Conservation (phyloP, 768 basidiomycete species). For the Fomitopsis pulvina region DNA sequence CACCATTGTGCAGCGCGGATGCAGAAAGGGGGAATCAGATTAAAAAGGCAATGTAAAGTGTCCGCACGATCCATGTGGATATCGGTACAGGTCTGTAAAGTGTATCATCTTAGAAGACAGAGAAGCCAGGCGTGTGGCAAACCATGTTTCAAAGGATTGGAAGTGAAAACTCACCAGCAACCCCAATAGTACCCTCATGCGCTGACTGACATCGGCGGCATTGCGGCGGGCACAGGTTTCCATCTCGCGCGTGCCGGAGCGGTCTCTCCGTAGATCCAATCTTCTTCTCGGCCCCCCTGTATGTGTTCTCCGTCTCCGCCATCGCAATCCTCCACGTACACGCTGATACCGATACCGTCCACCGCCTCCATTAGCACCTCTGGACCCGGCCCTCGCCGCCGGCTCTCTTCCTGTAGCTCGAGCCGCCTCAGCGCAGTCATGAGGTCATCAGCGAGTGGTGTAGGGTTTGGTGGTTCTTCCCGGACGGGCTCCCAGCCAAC, state of each 20-base stretch:
- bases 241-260: constrained; percentile 40
- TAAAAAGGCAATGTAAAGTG: constrained; percentile 57
- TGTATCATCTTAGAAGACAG: constrained; percentile 48
- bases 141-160: background rate
- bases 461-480: constrained; percentile 85
- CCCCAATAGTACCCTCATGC: constrained; percentile 4
- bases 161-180: constrained; percentile 17
- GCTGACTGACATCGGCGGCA: constrained; percentile 16
- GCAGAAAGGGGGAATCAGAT: constrained; percentile 25
- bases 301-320: constrained; percentile 25
- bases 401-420: constrained; percentile 40
- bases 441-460: constrained; percentile 84
- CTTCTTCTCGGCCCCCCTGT: constrained; percentile 22
- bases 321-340: constrained; percentile 75
- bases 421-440: constrained; percentile 71
- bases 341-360: constrained; percentile 66
- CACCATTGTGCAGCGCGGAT: too few relatives aligned
- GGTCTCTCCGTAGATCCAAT: constrained; percentile 55
- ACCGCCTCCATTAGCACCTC: constrained; percentile 64
- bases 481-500: constrained; percentile 91
- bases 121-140: too few relatives aligned
- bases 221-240: constrained; percentile 18
- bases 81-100: constrained; percentile 77
- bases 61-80: constrained; percentile 42
- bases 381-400: constrained; percentile 24